These are phyloP conservation scores for Clarireedia homoeocarpa DNA, from an alignment of 2,329 filamentous ascomycete genomes.

Conservation along the genomic window DNA sequence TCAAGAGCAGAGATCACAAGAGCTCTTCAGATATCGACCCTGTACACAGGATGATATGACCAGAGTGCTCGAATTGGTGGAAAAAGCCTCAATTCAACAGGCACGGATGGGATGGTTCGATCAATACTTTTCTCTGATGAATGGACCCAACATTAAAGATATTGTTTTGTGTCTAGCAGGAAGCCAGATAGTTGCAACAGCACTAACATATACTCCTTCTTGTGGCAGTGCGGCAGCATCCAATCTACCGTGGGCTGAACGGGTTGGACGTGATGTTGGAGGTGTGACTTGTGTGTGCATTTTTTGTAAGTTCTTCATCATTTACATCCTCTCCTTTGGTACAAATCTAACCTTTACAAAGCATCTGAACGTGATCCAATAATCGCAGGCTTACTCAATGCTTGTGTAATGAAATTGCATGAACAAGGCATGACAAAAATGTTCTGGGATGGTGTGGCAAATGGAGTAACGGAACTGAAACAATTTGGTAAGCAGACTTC, in stretches of 20 bases:
- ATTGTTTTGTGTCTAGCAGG: slow-evolving; percentile 46
- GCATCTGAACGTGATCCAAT: slow-evolving; percentile 35
- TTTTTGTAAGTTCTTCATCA: slow-evolving; percentile 36
- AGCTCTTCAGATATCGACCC: slow-evolving; percentile 32
- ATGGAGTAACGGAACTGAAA: slow-evolving; percentile 42
- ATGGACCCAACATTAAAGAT: slow-evolving; percentile 41
- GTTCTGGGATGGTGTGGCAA: slow-evolving; percentile 48
- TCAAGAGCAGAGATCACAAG: slow-evolving; percentile 33
- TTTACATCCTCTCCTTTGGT: neutral
- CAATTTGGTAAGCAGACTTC: slow-evolving; percentile 39
- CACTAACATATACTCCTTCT: slow-evolving; percentile 44
- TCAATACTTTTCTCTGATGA: slow-evolving; percentile 45
- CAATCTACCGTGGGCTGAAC: slow-evolving; percentile 49
- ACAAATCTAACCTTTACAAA: slow-evolving; percentile 10
- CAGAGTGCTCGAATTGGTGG: slow-evolving; percentile 42
- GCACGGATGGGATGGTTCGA: slow-evolving; percentile 51
- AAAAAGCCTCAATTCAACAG: slow-evolving; percentile 38
- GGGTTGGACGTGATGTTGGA: slow-evolving; percentile 43
- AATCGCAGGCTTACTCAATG: slow-evolving; percentile 45
- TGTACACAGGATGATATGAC: slow-evolving; percentile 35
- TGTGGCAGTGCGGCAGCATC: slow-evolving; percentile 38
- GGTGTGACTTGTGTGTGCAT: slow-evolving; percentile 55
- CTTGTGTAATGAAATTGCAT: slow-evolving; percentile 41
- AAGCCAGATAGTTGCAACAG: slow-evolving; percentile 42
- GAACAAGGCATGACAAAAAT: slow-evolving; percentile 44